Conservation (phyloP, 345 rosid genomes). For the Fremontodendron californicum region DNA sequence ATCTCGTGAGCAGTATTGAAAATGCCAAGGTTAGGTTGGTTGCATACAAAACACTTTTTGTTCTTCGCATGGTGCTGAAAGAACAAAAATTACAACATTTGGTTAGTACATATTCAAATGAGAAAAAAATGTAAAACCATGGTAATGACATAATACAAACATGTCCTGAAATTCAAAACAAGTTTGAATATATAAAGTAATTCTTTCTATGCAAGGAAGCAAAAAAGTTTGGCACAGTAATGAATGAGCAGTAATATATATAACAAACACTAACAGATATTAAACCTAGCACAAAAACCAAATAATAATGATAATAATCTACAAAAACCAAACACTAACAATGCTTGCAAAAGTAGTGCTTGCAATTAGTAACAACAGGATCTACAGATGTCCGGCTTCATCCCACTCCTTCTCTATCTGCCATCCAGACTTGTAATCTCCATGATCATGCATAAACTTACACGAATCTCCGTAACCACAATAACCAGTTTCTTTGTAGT, state of each 20-base stretch:
- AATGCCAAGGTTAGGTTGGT: conserved; percentile 68
- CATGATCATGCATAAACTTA: conserved; percentile 88
- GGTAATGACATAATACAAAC: neutral
- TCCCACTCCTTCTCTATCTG: too few relatives aligned
- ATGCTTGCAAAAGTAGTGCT: conserved; percentile 88
- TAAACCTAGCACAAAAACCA: neutral
- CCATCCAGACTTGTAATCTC: conserved; percentile 90
- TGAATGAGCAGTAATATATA: neutral
- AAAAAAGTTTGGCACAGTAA: neutral
- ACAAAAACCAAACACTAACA: too few relatives aligned
- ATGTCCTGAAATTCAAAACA: neutral
- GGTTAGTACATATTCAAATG: neutral
- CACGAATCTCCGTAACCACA: conserved; percentile 93
- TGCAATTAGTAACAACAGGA: conserved; percentile 79
- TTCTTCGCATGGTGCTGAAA: conserved; percentile 74
- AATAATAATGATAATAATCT: neutral
- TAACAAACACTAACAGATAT: neutral
- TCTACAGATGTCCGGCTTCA: too few relatives aligned
- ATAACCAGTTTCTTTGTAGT: conserved; percentile 90
- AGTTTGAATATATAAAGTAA: neutral
- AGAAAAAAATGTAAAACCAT: neutral
- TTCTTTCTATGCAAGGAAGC: neutral
- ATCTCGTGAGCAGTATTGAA: conserved; percentile 74
- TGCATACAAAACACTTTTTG: conserved; percentile 90
- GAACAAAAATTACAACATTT: neutral